Evolutionary conservation across 192 early-diverging fungal species (phyloP), one percentile per base, ranked within the genome.

Genomic region (Diversispora epigaea): DNA sequence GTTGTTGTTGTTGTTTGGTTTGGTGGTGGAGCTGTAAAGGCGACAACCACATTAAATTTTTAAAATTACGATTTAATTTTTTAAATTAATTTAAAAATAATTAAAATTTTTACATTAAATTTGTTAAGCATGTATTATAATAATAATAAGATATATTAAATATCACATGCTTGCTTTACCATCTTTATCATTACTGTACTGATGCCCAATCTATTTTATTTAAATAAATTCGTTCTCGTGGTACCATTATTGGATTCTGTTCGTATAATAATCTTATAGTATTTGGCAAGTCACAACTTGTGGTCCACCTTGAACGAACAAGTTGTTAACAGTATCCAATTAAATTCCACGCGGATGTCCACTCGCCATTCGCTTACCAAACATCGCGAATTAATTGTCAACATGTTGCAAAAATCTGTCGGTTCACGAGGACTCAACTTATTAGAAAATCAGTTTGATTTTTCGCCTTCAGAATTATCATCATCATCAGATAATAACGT

Each of bases 221-320:
- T 60, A 72, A 45, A 72, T 72, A 45, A 58, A 43, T 43, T 60
- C 32, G 17, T 60, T 60, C 40, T 47, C 58, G 25, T 15, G 39
- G 47, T 64, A 14, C 41, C 62, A 15, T 46, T 62, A 32, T 71
- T 32, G 62, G 62, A 17, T 32, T 15, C 44, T 64, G 40, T 6
- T 12, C 15, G n/a, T 40, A 41, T 17, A 44, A 40, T 44, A n/a
- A 64, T 44, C n/a, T 56, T 21, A 49, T 66, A 84, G 83, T 80
- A 77, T 71, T 73, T 80, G n/a, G 72, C 77, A 46, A 68, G 71
- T 49, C 76, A 81, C 46, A 77, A 82, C 61, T 64, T 88, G 17
- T 85, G 85, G 85, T 85, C 86, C 40, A 79, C 81, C 44, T 80
- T 83, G 9, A 84, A 81, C 17, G 79, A 84, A 12, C 75, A 85